These are phyloP conservation scores for Alternaria ethzedia DNA, from an alignment of 2,329 filamentous ascomycete species.

Conservation along the genomic window DNA sequence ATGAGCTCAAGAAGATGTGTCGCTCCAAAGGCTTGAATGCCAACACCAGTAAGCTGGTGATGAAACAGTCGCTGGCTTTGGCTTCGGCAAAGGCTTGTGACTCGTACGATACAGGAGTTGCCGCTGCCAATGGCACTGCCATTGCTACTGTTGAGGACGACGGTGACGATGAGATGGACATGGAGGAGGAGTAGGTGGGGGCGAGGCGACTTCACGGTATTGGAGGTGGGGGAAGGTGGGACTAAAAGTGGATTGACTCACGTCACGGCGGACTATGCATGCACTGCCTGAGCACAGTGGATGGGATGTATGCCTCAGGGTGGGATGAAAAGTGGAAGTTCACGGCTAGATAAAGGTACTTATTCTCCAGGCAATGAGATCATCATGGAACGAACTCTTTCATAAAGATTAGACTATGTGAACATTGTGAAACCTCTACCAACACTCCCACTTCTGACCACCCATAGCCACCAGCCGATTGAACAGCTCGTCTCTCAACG, in stretches of 20 bases:
- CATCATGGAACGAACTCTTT: background rate
- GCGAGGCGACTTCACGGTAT: background rate
- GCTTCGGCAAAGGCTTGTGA: slow-evolving; percentile 24
- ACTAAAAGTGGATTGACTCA: background rate
- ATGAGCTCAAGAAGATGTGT: slow-evolving; percentile 32
- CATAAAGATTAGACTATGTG: background rate
- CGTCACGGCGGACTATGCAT: background rate
- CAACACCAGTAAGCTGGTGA: slow-evolving; percentile 28
- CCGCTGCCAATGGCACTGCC: background rate
- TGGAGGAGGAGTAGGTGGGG: background rate
- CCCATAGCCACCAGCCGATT: slow-evolving; percentile 80
- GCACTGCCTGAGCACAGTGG: background rate
- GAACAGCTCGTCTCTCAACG: slow-evolving; percentile 77
- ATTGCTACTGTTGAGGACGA: background rate
- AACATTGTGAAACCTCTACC: slow-evolving; percentile 53
- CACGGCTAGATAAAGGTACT: background rate
- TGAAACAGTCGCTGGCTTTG: slow-evolving; percentile 36
- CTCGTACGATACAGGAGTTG: slow-evolving; percentile 21
- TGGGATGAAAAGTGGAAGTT: background rate
- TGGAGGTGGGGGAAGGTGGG: background rate
- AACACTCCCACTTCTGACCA: slow-evolving; percentile 82
- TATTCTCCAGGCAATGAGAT: background rate
- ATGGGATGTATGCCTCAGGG: background rate
- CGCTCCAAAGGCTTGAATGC: slow-evolving; percentile 27
- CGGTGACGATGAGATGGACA: slow-evolving; percentile 5